A percentile compares a stretch with the other conserved stretches of the same genome.
Evolutionary conservation across 2,329 filamentous ascomycete genomes (phyloP).

Genomic region (Blastomyces gilchristii): DNA sequence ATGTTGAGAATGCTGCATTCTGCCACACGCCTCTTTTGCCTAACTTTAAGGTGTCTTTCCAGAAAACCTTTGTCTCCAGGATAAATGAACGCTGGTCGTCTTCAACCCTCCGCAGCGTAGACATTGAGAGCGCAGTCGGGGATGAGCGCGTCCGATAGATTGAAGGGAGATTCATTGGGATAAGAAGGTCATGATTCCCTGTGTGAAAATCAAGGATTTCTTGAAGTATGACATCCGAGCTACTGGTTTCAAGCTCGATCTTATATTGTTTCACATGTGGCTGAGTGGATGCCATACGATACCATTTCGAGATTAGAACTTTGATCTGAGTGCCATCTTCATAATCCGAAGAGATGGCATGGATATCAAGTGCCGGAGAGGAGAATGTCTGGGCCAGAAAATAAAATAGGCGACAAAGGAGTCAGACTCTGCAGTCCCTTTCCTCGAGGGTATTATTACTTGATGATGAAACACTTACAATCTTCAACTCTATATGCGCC

Average conservation of each 20-base stretch:
- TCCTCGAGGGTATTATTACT: no score
- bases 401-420: slow-evolving; percentile 10
- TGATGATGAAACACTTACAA: slow-evolving; percentile 20
- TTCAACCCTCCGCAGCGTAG: slow-evolving; percentile 18
- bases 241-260: neutral
- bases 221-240: neutral
- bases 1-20: slow-evolving; percentile 22
- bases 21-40: slow-evolving; percentile 13
- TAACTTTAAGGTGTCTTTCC: slow-evolving; percentile 27
- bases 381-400: neutral
- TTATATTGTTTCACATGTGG: neutral
- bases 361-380: neutral
- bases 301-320: neutral
- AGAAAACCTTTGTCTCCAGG: slow-evolving; percentile 26
- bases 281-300: no score
- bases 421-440: no score
- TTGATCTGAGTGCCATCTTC: neutral
- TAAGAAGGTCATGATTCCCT: neutral
- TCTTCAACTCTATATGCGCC: slow-evolving; percentile 21
- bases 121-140: slow-evolving; percentile 27
- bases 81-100: slow-evolving; percentile 18
- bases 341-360: neutral
- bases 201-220: neutral
- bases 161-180: slow-evolving; percentile 2
- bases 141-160: slow-evolving; percentile 19